These are phyloP conservation scores for Dunaliella primolecta DNA, from an alignment of 139 green algal genomes.

Conservation along the genomic window DNA sequence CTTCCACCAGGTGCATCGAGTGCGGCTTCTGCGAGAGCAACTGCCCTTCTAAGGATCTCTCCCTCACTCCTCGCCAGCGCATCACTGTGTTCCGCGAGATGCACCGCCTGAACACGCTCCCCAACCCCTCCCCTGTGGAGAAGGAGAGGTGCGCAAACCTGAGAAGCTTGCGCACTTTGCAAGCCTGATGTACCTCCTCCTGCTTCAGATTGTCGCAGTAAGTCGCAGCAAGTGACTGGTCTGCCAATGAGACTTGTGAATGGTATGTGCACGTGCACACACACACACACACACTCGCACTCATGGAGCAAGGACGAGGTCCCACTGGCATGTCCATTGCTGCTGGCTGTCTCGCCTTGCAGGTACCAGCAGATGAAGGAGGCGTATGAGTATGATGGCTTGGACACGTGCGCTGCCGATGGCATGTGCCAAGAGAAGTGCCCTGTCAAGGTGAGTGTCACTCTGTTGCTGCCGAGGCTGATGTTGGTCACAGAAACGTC, in stretches of 20 bases:
- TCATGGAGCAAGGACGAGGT: too few species aligned
- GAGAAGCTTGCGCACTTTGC: not conserved
- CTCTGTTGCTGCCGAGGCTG: too few species aligned
- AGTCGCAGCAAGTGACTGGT: too few species aligned
- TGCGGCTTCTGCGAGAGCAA: conserved; percentile 98
- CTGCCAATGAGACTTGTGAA: too few species aligned
- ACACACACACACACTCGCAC: too few species aligned
- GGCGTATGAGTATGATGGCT: conserved; percentile 64
- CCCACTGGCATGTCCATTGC: too few species aligned
- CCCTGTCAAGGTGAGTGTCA: conserved; percentile 73
- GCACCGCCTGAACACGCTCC: conserved; percentile 59
- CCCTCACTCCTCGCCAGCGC: conserved; percentile 91
- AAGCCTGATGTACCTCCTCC: too few species aligned
- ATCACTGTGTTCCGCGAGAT: conserved; percentile 93
- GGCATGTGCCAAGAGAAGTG: conserved; percentile 99
- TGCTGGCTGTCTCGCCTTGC: too few species aligned
- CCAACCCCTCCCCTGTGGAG: conserved; percentile 44
- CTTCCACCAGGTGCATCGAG: conserved; percentile 94
- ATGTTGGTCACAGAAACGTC: too few species aligned
- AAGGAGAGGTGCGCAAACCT: conserved; percentile 44
- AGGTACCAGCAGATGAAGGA: conserved; percentile 10
- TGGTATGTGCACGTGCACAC: too few species aligned
- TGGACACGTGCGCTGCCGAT: conserved; percentile 91
- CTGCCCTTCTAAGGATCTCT: conserved; percentile 90
- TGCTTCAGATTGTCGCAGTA: too few species aligned